A percentile compares a stretch with the other conserved stretches of the same genome.
These are phyloP conservation scores for Kuraishia capsulata DNA, from an alignment of 805 yeast species.

Conservation along the genomic window DNA sequence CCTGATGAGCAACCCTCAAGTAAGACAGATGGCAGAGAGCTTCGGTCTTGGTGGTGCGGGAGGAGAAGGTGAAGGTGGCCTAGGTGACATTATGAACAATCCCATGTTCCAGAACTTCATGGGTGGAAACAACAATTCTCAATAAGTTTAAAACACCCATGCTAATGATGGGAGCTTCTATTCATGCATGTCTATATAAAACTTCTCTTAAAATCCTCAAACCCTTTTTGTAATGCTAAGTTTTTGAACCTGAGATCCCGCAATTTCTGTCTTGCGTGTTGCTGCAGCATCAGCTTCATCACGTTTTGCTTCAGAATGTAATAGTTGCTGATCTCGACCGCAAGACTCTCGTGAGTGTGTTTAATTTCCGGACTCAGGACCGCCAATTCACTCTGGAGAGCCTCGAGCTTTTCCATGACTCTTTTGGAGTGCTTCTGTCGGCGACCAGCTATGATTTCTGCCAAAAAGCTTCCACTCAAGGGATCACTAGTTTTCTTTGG, in stretches of 20 bases:
- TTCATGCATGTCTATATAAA: conserved; percentile 1
- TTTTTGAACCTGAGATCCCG: conserved; percentile 13
- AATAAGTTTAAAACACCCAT: neutral
- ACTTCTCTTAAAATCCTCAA: conserved; percentile 9
- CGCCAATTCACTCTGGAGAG: conserved; percentile 31
- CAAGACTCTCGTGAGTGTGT: conserved; percentile 49
- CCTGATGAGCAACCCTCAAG: conserved; percentile 71
- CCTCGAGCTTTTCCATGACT: conserved; percentile 27
- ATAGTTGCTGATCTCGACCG: conserved; percentile 54
- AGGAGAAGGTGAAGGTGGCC: conserved; percentile 29
- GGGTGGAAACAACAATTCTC: conserved; percentile 34
- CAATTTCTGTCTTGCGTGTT: conserved; percentile 20
- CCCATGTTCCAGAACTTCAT: conserved; percentile 69
- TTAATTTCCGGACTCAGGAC: conserved; percentile 38
- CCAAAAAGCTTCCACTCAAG: neutral
- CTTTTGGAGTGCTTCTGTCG: conserved; percentile 36
- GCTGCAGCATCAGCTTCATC: conserved; percentile 26
- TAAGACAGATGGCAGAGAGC: conserved; percentile 76
- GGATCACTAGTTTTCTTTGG: neutral
- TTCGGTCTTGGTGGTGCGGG: conserved; percentile 54
- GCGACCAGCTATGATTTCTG: conserved; percentile 35
- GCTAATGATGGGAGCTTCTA: no score
- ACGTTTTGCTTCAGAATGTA: conserved; percentile 39
- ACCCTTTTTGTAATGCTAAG: conserved; percentile 13
- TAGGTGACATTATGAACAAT: conserved; percentile 60